phyloP scores from a whole-genome alignment of 2,329 filamentous ascomycete species.

The Aureobasidium leucospermi region DNA sequence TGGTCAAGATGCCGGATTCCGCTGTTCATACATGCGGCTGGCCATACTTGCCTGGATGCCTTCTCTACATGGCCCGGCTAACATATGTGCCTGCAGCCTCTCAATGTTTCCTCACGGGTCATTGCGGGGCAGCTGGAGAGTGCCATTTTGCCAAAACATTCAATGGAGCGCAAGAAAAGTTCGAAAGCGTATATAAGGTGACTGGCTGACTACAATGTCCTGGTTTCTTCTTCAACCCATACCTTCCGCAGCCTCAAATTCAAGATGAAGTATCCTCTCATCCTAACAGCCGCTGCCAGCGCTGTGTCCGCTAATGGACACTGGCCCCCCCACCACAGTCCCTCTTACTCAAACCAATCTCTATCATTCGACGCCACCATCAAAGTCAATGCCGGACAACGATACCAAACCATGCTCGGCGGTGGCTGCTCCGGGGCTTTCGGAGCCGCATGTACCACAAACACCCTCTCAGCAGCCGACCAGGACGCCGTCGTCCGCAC shows the following conservation, averaged over 20 bases:
- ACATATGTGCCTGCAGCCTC: background rate
- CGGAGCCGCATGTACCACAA: constrained; percentile 17
- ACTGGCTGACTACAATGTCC: no score
- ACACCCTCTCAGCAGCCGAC: constrained; percentile 15
- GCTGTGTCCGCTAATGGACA: background rate
- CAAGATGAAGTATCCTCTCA: background rate
- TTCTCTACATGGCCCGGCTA: background rate
- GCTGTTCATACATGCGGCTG: background rate
- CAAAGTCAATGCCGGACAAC: constrained; percentile 17
- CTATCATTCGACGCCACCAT: constrained; percentile 15
- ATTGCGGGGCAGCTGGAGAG: background rate
- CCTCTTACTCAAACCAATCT: background rate
- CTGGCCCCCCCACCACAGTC: background rate
- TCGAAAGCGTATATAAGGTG: background rate
- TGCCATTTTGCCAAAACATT: constrained; percentile 2
- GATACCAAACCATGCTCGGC: constrained; percentile 20
- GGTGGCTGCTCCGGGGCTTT: constrained; percentile 22
- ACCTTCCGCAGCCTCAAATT: background rate
- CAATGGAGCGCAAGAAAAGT: background rate
- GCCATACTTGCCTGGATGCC: background rate
- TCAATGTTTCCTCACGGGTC: background rate
- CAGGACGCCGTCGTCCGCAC: constrained; percentile 17
- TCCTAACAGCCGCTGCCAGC: background rate
- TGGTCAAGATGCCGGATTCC: background rate
- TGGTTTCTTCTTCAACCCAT: background rate